Base-by-base conservation (phyloP, 2,329 filamentous ascomycete genomes). In the Alternaria infectoria region DNA sequence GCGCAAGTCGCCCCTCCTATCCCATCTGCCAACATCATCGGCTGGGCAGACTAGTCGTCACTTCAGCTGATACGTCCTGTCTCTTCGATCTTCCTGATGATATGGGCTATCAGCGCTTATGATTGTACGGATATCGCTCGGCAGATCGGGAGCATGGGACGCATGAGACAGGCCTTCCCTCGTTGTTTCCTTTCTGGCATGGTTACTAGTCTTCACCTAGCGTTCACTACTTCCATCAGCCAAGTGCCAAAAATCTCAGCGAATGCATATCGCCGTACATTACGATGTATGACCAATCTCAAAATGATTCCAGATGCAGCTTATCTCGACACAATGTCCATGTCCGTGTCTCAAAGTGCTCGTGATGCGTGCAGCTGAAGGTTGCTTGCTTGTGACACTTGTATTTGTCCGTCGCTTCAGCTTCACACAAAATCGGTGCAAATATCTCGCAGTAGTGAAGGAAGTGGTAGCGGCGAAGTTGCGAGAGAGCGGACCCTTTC, bases 1-100 rank as follows among this genome's bases (percentile, higher is more conserved):
- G 71, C 73, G 49, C 88, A 90, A 69, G 84, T 90, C 25, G 72
- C 77, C 5, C 21, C 67, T 26, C 84, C 86, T 15, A 71, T 66
- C 46, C 68, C 67, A 26, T 66, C 49, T 25, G 65, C 70, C 54
- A 62, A 68, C 26, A 55, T 75, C 26, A 70, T 69, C 44, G 68
- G 66, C 62, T 79, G 76, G 75, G 50, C 44, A 46, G 70, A 78
- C 56, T 78, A 78, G 63, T 57, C 25, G 40, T 61, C 56, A 45
- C 62, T 54, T 57, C 44, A 58, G 51, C 61, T 61, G 26, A 28
- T 43, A 11, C 17, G 32, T 56, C 56, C 60, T 55, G 46, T 23
- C 30, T 19, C 10, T 44, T 6, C 36, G 17, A 26, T 54, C 57
- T 45, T 43, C 15, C 11, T 57, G 25, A 30, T 44, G 10, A 28